phyloP scores from a whole-genome alignment of 345 rosid genomes.

The Citrus reticulata region DNA sequence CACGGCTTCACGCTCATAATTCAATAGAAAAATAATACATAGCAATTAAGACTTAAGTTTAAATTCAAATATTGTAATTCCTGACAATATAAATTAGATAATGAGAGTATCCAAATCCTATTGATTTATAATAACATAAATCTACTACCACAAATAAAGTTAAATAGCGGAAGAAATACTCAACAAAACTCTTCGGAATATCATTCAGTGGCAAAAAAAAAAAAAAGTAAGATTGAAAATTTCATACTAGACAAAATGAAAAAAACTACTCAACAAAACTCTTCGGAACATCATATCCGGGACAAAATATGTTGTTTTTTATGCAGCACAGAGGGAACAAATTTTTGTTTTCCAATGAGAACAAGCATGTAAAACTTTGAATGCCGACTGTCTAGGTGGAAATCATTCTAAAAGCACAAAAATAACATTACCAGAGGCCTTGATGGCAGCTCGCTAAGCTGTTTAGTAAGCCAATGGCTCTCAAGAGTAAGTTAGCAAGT shows the following conservation, averaged over 20 bases:
- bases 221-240: not conserved
- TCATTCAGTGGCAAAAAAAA: not conserved
- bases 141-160: too few species aligned
- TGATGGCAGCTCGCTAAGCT: too few species aligned
- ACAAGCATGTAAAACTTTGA: conserved; percentile 10
- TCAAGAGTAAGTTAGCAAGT: not conserved
- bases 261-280: not conserved
- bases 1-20: too few species aligned
- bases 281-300: not conserved
- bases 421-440: too few species aligned
- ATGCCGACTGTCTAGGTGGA: not conserved
- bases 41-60: too few species aligned
- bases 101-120: too few species aligned
- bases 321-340: conserved; percentile 17
- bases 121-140: too few species aligned
- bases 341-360: conserved; percentile 7
- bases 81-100: too few species aligned
- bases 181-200: too few species aligned
- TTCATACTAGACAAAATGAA: conserved; percentile 4
- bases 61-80: too few species aligned
- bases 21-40: too few species aligned
- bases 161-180: too few species aligned
- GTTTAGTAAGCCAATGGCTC: not conserved
- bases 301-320: conserved; percentile 1
- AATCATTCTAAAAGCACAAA: not conserved